Percentiles rank a stretch among this genome's conserved stretches.
Evolutionary conservation across 1,139 yeast genomes (phyloP).

Genomic region (Ogataea hybrid): DNA sequence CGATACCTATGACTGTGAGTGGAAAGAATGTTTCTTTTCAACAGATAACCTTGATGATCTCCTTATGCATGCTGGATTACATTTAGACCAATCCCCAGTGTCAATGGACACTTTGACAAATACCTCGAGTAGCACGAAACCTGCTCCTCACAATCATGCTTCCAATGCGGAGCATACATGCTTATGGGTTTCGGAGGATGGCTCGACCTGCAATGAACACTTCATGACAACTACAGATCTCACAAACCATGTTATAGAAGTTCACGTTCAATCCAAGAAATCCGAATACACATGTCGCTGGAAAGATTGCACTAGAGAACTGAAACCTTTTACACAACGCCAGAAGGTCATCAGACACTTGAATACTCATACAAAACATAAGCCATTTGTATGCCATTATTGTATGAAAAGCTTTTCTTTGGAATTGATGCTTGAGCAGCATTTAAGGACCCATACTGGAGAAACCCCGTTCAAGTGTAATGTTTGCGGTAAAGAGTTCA

Average conservation of each 20-base stretch:
- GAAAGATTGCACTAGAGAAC: conserved; percentile 70
- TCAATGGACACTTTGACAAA: conserved; percentile 2
- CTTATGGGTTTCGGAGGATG: conserved; percentile 29
- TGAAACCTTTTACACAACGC: conserved; percentile 67
- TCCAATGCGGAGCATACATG: conserved; percentile 34
- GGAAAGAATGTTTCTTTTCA: conserved; percentile 65
- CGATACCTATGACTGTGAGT: conserved; percentile 53
- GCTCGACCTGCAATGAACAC: conserved; percentile 41
- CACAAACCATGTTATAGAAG: conserved; percentile 64
- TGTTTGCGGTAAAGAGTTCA: too few species aligned
- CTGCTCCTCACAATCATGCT: not conserved
- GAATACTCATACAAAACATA: conserved; percentile 82
- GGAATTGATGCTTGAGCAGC: too few species aligned
- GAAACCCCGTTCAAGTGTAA: too few species aligned
- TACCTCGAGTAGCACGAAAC: conserved; percentile 5
- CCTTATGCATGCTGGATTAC: conserved; percentile 56
- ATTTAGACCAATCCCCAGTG: conserved; percentile 23
- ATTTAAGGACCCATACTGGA: too few species aligned
- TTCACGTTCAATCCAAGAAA: conserved; percentile 75
- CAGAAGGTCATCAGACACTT: conserved; percentile 86
- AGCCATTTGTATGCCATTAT: too few species aligned
- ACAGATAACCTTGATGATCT: conserved; percentile 52
- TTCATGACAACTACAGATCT: conserved; percentile 58
- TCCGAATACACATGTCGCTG: conserved; percentile 70
- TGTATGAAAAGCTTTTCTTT: too few species aligned